Percentiles rank a stretch among this genome's conserved stretches.
These are phyloP conservation scores for Tricholoma hemisulphureum DNA, from an alignment of 768 basidiomycete species.

Conservation along the genomic window DNA sequence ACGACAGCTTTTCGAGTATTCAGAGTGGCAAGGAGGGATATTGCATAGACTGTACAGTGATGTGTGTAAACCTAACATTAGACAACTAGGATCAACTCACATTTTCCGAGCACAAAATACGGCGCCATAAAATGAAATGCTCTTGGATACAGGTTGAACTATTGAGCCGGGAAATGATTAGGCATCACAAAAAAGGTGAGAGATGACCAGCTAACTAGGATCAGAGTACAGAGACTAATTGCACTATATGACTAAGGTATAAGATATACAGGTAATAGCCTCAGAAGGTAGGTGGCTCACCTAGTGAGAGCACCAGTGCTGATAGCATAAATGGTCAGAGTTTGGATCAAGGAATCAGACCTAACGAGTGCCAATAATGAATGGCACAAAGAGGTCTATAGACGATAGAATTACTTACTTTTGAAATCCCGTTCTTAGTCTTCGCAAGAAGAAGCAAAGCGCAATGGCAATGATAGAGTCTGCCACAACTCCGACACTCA, in stretches of 20 bases:
- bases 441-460: constrained; percentile 54
- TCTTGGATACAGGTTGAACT: not conserved
- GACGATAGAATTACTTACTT: constrained; percentile 19
- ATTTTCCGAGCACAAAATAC: constrained; percentile 1
- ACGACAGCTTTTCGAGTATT: constrained; percentile 51
- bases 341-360: constrained; percentile 54
- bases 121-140: not conserved
- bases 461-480: constrained; percentile 52
- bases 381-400: not conserved
- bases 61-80: not conserved
- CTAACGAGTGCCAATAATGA: constrained; percentile 25
- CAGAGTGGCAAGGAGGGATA: constrained; percentile 43
- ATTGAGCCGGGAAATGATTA: not conserved
- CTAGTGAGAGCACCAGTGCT: constrained; percentile 63
- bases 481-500: constrained; percentile 48
- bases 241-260: not conserved
- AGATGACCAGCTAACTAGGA: not conserved
- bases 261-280: not conserved
- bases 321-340: constrained; percentile 56
- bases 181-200: not conserved
- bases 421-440: constrained; percentile 49
- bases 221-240: not conserved
- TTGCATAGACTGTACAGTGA: constrained; percentile 34
- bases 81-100: not conserved
- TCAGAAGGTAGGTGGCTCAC: constrained; percentile 21